These are phyloP conservation scores for Penicillium longicatenatum DNA, from an alignment of 495 filamentous ascomycete species.

Conservation along the genomic window DNA sequence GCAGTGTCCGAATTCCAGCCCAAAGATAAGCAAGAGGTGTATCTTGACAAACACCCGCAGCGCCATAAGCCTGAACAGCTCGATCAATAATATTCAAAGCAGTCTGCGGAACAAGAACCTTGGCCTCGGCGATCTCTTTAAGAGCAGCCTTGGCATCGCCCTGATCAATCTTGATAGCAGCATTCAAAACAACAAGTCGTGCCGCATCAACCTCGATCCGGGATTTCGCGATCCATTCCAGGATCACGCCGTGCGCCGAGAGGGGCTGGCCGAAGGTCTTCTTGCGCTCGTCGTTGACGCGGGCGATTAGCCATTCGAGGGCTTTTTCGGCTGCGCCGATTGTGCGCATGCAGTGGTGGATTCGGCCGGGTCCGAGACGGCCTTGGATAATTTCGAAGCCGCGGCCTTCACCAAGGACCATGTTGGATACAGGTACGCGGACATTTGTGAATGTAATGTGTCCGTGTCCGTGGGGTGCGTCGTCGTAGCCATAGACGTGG, in stretches of 20 bases:
- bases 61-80: constrained; percentile 84
- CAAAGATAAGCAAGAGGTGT: constrained; percentile 87
- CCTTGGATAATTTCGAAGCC: constrained; percentile 98
- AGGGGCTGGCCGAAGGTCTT: constrained; percentile 81
- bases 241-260: constrained; percentile 82
- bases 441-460: constrained; percentile 87
- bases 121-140: constrained; percentile 84
- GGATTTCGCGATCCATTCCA: constrained; percentile 90
- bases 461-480: constrained; percentile 91
- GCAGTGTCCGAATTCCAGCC: constrained; percentile 78
- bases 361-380: constrained; percentile 85
- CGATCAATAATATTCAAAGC: constrained; percentile 81
- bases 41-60: constrained; percentile 85
- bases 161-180: constrained; percentile 86
- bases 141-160: constrained; percentile 77
- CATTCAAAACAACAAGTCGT: constrained; percentile 82
- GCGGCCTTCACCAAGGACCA: constrained; percentile 85
- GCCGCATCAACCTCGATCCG: constrained; percentile 89
- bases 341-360: constrained; percentile 91
- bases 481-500: constrained; percentile 89
- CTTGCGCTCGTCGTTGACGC: constrained; percentile 86
- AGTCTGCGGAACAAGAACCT: constrained; percentile 78
- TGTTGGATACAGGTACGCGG: constrained; percentile 72
- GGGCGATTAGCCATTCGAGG: constrained; percentile 84
- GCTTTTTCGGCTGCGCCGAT: constrained; percentile 85